Evolutionary conservation across 208 protist genomes (phyloP).

Genomic region (Leishmania major): DNA sequence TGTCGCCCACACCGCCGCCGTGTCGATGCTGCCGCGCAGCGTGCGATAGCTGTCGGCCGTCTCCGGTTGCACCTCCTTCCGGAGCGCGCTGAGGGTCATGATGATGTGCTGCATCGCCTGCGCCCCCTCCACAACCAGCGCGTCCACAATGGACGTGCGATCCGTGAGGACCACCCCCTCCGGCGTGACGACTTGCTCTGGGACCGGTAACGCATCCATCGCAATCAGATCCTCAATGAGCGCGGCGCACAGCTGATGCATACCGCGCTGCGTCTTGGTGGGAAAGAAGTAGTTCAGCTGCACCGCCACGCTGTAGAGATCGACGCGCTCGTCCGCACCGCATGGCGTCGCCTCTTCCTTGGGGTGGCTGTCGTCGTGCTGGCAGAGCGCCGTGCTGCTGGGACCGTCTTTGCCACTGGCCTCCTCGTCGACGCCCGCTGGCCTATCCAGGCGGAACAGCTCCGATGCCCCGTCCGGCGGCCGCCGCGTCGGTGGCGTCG

Average conservation of each 20-base stretch:
- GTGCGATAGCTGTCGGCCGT: conserved; percentile 13
- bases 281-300: conserved; percentile 50
- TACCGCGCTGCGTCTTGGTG: conserved; percentile 29
- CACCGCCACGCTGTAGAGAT: conserved; percentile 38
- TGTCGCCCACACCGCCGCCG: neutral
- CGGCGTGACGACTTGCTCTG: conserved; percentile 21
- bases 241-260: conserved; percentile 32
- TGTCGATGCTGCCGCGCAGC: conserved; percentile 1
- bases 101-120: conserved; percentile 33
- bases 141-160: conserved; percentile 18
- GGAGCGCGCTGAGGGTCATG: conserved; percentile 8
- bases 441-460: neutral
- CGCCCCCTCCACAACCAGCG: conserved; percentile 27
- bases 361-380: neutral
- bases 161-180: conserved; percentile 23
- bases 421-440: neutral
- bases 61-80: conserved; percentile 1
- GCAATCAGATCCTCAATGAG: conserved; percentile 35
- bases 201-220: conserved; percentile 20
- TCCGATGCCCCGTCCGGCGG: neutral
- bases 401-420: neutral
- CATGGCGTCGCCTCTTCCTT: neutral
- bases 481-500: neutral
- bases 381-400: neutral
- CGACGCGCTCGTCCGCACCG: neutral